A percentile compares a stretch with the other conserved stretches of the same genome.
Conservation (phyloP, 2,329 filamentous ascomycete genomes). For the Chaetomiaceae sp. region DNA sequence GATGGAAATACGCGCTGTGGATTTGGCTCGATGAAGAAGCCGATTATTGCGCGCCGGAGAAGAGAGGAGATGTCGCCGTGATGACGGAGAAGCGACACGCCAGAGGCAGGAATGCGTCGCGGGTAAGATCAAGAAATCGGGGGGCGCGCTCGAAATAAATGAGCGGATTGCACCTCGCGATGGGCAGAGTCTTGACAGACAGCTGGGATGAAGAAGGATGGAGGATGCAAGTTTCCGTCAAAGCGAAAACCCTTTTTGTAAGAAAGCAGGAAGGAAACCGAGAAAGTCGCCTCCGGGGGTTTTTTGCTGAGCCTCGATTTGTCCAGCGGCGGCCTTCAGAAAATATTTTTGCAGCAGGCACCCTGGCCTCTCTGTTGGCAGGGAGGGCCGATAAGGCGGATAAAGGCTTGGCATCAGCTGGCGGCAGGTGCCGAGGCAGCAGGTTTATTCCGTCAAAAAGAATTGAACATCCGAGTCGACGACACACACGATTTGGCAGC, state of each 20-base stretch:
- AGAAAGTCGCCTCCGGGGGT: constrained; percentile 20
- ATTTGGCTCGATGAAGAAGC: neutral
- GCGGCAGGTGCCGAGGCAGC: too few species aligned
- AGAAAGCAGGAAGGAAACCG: constrained; percentile 8
- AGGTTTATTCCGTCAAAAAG: too few species aligned
- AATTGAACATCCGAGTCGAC: too few species aligned
- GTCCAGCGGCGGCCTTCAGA: constrained; percentile 15
- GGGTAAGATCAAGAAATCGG: neutral
- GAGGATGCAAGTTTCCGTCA: constrained; percentile 20
- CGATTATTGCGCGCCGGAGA: constrained; percentile 2
- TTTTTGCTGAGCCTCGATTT: constrained; percentile 18
- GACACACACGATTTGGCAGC: too few species aligned
- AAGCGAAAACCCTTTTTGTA: constrained; percentile 21
- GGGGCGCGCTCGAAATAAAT: constrained; percentile 18
- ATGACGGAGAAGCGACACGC: constrained; percentile 8
- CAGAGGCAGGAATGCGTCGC: constrained; percentile 5
- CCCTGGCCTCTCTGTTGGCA: neutral
- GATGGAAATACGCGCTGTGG: neutral
- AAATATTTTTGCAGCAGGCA: constrained; percentile 25
- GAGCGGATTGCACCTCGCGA: constrained; percentile 24
- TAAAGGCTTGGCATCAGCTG: constrained; percentile 10
- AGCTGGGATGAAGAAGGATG: constrained; percentile 13
- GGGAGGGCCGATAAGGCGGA: constrained; percentile 3
- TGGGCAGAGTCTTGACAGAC: constrained; percentile 17
- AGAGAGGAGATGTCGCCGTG: neutral